phyloP scores from a whole-genome alignment of 1,139 yeast species.

The Scheffersomyces parashehatae region DNA sequence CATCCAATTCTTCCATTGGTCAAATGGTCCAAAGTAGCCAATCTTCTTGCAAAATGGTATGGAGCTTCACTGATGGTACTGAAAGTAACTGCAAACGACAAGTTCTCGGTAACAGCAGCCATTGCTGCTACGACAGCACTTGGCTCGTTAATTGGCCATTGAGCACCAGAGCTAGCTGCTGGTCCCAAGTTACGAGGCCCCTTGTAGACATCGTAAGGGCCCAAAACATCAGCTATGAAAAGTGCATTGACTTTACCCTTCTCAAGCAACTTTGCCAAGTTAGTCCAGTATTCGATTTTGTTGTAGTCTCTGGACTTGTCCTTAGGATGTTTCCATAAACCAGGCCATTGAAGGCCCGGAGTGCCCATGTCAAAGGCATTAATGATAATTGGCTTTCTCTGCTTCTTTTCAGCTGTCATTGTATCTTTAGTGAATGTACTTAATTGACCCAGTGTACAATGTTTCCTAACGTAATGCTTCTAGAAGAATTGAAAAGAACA shows the following conservation, averaged over 20 bases:
- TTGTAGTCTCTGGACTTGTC: constrained; percentile 36
- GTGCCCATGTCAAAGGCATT: constrained; percentile 44
- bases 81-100: constrained; percentile 44
- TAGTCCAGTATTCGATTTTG: constrained; percentile 47
- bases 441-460: too few relatives aligned
- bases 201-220: constrained; percentile 44
- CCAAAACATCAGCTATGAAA: constrained; percentile 50
- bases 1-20: constrained; percentile 48
- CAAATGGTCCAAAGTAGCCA: constrained; percentile 44
- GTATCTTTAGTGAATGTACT: too few relatives aligned
- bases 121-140: constrained; percentile 40
- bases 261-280: constrained; percentile 45
- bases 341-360: constrained; percentile 38
- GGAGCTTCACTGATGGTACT: constrained; percentile 48
- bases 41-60: constrained; percentile 43
- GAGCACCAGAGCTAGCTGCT: constrained; percentile 42
- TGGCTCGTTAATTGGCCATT: constrained; percentile 45
- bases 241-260: constrained; percentile 45
- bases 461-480: too few relatives aligned
- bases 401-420: not conserved
- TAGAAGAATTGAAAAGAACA: too few relatives aligned
- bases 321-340: constrained; percentile 43
- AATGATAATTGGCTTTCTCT: constrained; percentile 24
- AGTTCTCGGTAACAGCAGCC: constrained; percentile 42
- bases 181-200: constrained; percentile 37